These are phyloP conservation scores for Lipomyces mesembrius DNA, from an alignment of 805 yeast genomes.

Conservation along the genomic window DNA sequence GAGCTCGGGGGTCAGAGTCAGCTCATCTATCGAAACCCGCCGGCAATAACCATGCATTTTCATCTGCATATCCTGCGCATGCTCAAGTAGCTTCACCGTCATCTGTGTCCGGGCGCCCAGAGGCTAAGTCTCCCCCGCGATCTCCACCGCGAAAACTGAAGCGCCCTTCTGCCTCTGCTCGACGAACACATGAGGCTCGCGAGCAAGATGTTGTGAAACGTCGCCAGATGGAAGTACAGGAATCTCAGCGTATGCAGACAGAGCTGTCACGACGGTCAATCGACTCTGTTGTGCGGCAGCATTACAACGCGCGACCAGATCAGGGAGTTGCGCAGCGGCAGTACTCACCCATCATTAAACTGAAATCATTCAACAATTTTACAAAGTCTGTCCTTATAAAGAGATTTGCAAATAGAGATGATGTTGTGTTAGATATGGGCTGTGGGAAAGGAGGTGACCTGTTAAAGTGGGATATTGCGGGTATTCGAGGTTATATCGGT, in stretches of 20 bases:
- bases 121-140: conserved; percentile 35
- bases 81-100: background rate
- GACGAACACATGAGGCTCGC: conserved; percentile 21
- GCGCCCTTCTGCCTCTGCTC: conserved; percentile 31
- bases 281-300: conserved; percentile 74
- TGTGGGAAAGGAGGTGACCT: conserved; percentile 99
- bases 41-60: background rate
- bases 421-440: conserved; percentile 79
- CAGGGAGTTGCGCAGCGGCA: conserved; percentile 65
- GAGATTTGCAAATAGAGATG: conserved; percentile 61
- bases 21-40: background rate
- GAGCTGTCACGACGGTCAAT: conserved; percentile 38
- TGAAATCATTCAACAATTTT: conserved; percentile 88
- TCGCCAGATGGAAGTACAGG: conserved; percentile 8
- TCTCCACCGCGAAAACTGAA: conserved; percentile 38
- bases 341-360: conserved; percentile 79
- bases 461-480: conserved; percentile 80
- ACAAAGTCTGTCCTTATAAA: conserved; percentile 84
- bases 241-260: conserved; percentile 12
- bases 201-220: conserved; percentile 14
- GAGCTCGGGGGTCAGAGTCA: background rate
- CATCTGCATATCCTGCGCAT: background rate
- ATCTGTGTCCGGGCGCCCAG: conserved; percentile 5
- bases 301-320: conserved; percentile 83
- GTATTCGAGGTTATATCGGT: conserved; percentile 79